Conservation (phyloP, 2,329 filamentous ascomycete species). For the Stenocarpella maydis region DNA sequence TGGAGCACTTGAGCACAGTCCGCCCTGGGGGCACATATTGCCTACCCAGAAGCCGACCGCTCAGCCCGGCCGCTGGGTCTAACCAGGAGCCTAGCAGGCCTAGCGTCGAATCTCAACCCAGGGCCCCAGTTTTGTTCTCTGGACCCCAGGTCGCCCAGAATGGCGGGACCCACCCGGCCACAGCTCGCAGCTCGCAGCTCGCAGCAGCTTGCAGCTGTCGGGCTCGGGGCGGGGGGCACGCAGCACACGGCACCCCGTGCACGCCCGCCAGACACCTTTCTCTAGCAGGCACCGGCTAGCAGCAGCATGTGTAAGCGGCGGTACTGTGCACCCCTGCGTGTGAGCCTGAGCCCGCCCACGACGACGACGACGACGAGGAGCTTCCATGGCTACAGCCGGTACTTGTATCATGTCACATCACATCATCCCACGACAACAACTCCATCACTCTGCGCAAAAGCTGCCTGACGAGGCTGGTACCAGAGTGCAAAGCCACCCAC, state of each 20-base stretch:
- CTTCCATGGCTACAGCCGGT: background rate
- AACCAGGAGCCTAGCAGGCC: slow-evolving; percentile 7
- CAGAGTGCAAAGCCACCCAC: slow-evolving; percentile 15
- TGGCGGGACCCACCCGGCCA: slow-evolving; percentile 3
- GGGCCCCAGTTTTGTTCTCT: slow-evolving; percentile 14
- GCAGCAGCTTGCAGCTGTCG: slow-evolving; percentile 12
- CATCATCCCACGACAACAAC: background rate
- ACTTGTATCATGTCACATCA: too few relatives aligned
- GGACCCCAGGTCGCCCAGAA: slow-evolving; percentile 14
- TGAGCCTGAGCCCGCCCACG: background rate
- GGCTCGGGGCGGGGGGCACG: too few relatives aligned
- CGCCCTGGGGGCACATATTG: too few relatives aligned
- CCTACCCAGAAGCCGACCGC: slow-evolving; percentile 5
- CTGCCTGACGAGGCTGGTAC: slow-evolving; percentile 1
- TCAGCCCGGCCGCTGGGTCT: slow-evolving; percentile 24
- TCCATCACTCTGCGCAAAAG: background rate
- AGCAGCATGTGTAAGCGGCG: background rate
- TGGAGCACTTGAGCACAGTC: background rate
- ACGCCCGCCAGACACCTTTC: background rate
- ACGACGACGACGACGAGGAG: too few relatives aligned
- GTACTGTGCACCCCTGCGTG: too few relatives aligned
- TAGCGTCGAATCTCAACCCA: slow-evolving; percentile 23
- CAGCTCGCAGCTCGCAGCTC: slow-evolving; percentile 24
- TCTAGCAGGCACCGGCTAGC: background rate
- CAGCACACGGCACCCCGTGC: slow-evolving; percentile 1